These are phyloP conservation scores for Arctium minus DNA, from an alignment of 129 eudicot genomes.

Conservation along the genomic window DNA sequence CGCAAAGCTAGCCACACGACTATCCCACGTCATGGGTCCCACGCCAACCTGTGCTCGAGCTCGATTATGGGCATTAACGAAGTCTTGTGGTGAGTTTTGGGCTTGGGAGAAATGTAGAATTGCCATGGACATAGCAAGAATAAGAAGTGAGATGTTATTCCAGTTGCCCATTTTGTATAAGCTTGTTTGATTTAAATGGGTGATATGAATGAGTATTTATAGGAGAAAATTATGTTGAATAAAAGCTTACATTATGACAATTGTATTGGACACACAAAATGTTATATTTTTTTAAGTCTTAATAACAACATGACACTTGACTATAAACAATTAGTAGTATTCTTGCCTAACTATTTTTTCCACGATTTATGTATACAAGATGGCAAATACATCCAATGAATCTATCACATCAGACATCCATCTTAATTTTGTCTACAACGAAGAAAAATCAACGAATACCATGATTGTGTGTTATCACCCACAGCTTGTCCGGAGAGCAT, in stretches of 20 bases:
- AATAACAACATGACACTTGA: background rate
- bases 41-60: conserved; percentile 14
- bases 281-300: too few species aligned
- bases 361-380: background rate
- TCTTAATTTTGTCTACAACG: background rate
- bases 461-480: background rate
- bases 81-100: conserved; percentile 23
- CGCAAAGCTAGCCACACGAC: background rate
- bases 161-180: background rate
- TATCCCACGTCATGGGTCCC: background rate
- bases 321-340: background rate
- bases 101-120: background rate
- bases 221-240: background rate
- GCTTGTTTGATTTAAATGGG: background rate
- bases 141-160: background rate
- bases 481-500: background rate
- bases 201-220: background rate
- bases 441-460: background rate
- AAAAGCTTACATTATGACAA: background rate
- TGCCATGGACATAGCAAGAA: background rate
- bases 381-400: background rate
- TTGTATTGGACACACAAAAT: background rate
- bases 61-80: conserved; percentile 7
- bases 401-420: too few species aligned
- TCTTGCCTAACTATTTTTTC: background rate